phyloP scores from a whole-genome alignment of 78 protist genomes.

The Dictyostelium discoideum region DNA sequence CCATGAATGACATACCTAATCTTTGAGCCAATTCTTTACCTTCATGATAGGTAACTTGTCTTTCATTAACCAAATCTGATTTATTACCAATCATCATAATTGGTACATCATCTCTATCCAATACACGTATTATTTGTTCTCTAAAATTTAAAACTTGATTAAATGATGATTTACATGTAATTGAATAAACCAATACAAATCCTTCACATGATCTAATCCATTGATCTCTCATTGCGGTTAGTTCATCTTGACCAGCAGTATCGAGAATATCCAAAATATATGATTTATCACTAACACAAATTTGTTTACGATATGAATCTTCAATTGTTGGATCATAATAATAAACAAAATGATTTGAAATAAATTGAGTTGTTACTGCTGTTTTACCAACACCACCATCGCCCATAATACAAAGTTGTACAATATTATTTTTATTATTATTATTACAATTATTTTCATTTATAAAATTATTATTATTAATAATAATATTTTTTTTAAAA shows the following conservation, averaged over 20 bases:
- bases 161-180: slow-evolving; percentile 93
- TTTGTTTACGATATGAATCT: slow-evolving; percentile 97
- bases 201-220: slow-evolving; percentile 99
- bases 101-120: slow-evolving; percentile 93
- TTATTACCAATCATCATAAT: slow-evolving; percentile 99
- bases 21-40: slow-evolving; percentile 80
- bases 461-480: too few species aligned
- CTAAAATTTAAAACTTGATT: slow-evolving; percentile 92
- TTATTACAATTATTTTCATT: too few species aligned
- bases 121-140: slow-evolving; percentile 90
- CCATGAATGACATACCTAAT: slow-evolving; percentile 82
- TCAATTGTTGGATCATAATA: slow-evolving; percentile 98
- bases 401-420: slow-evolving; percentile 32
- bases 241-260: slow-evolving; percentile 98
- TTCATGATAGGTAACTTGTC: slow-evolving; percentile 83
- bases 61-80: slow-evolving; percentile 90
- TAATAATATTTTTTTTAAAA: too few species aligned
- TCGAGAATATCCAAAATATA: slow-evolving; percentile 76
- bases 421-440: slow-evolving; percentile 15
- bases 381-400: slow-evolving; percentile 72
- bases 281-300: slow-evolving; percentile 42
- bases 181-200: slow-evolving; percentile 98
- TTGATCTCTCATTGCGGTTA: slow-evolving; percentile 93
- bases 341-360: slow-evolving; percentile 70
- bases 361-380: slow-evolving; percentile 23